Conservation (phyloP, 2,329 filamentous ascomycete species). For the Huntiella moniliformis region DNA sequence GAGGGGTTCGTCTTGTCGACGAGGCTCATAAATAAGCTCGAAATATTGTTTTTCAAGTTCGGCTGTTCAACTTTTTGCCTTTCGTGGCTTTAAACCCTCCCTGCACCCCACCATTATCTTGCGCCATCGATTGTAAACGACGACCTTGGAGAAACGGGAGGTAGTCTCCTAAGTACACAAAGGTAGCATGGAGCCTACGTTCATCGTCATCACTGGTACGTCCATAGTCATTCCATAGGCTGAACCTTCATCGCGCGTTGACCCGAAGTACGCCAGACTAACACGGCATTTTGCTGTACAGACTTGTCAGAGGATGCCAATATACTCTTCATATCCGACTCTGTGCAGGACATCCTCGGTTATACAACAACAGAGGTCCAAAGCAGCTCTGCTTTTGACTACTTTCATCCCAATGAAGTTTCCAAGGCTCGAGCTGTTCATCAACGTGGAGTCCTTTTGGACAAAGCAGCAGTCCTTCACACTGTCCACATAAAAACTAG, state of each 20-base stretch:
- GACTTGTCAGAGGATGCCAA: constrained; percentile 59
- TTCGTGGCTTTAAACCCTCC: no score
- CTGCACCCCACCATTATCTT: no score
- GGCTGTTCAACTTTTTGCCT: no score
- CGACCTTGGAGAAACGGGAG: no score
- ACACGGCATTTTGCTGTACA: constrained; percentile 18
- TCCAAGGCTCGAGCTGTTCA: constrained; percentile 56
- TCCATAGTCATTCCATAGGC: constrained; percentile 11
- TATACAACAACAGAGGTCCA: constrained; percentile 59
- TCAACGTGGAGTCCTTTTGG: constrained; percentile 52
- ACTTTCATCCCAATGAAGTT: constrained; percentile 67
- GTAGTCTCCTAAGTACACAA: no score
- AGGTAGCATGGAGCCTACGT: constrained; percentile 56
- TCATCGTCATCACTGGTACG: constrained; percentile 80
- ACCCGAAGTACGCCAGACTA: neutral
- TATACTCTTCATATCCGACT: constrained; percentile 69
- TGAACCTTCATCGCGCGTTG: neutral
- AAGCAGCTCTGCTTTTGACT: constrained; percentile 64
- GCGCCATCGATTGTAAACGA: no score
- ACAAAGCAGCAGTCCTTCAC: constrained; percentile 69
- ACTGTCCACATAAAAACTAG: constrained; percentile 7
- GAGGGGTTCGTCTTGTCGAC: no score
- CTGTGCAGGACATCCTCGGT: constrained; percentile 65
- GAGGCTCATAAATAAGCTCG: no score
- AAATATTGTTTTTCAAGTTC: no score